Percentiles rank a stretch among this genome's conserved stretches.
Conservation (phyloP, 2,329 filamentous ascomycete genomes). For the Fusarium sp. region DNA sequence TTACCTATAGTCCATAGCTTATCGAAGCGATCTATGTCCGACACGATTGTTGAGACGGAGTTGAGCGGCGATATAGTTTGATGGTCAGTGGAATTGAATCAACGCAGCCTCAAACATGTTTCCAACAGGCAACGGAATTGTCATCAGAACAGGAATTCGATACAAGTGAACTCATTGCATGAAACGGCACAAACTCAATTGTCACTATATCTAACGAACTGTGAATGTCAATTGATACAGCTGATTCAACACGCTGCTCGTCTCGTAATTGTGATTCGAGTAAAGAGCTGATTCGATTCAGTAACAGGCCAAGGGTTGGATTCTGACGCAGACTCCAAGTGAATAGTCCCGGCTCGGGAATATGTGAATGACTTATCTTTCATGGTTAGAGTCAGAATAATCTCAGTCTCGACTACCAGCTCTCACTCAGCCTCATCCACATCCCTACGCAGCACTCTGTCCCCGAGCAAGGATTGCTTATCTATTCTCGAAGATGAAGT, state of each 20-base stretch:
- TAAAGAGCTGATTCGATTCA: background rate
- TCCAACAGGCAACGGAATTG: rapidly evolving
- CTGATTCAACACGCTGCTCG: background rate
- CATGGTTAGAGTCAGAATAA: rapidly evolving
- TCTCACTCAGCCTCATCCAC: background rate
- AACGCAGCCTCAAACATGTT: too few species aligned
- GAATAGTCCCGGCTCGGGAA: rapidly evolving
- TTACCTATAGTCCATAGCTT: too few species aligned
- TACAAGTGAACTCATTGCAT: background rate
- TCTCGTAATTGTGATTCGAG: background rate
- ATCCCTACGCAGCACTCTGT: background rate
- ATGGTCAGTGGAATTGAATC: too few species aligned
- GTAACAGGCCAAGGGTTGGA: too few species aligned
- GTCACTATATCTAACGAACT: too few species aligned
- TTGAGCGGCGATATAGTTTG: too few species aligned
- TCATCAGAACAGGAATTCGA: too few species aligned
- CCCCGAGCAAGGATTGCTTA: background rate
- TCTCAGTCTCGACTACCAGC: background rate
- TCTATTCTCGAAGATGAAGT: background rate
- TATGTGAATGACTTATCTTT: background rate
- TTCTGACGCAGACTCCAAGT: background rate
- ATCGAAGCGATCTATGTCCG: too few species aligned
- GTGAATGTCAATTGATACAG: background rate
- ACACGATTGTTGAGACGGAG: background rate
- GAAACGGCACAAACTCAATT: too few species aligned